Percentiles rank a stretch among this genome's conserved stretches.
phyloP scores from a whole-genome alignment of 2,329 filamentous ascomycete genomes.

The Cordyceps fumosorosea region DNA sequence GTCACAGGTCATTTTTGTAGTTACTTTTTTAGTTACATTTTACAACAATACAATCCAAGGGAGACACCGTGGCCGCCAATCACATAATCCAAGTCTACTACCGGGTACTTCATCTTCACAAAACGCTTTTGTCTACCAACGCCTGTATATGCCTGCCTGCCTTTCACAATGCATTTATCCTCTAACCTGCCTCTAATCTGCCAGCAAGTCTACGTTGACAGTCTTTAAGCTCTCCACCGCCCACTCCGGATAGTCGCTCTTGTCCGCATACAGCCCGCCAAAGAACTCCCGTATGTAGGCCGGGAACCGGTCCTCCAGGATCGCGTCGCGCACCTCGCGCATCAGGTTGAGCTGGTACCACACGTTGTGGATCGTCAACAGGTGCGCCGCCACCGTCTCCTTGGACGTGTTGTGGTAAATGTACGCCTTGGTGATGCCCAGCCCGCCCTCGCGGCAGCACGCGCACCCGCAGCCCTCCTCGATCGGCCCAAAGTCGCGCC shows the following conservation, averaged over 20 bases:
- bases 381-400: conserved; percentile 82
- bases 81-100: neutral
- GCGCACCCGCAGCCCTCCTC: conserved; percentile 76
- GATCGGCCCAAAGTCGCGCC: conserved; percentile 74
- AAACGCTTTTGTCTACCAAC: neutral
- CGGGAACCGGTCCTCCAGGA: conserved; percentile 76
- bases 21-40: neutral
- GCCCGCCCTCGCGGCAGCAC: conserved; percentile 65
- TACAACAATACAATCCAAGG: neutral
- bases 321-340: conserved; percentile 65
- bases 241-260: conserved; percentile 71
- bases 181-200: neutral
- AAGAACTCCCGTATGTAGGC: conserved; percentile 76
- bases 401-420: conserved; percentile 89
- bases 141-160: neutral
- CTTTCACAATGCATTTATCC: neutral
- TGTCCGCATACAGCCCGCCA: conserved; percentile 54
- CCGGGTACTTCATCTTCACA: neutral
- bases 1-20: neutral
- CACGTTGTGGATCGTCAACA: conserved; percentile 91
- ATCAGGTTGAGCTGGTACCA: conserved; percentile 87
- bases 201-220: conserved; percentile 65
- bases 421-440: conserved; percentile 82
- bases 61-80: neutral
- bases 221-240: conserved; percentile 69